phyloP scores from a whole-genome alignment of 2,329 filamentous ascomycete genomes.

The Ceratocystis albifundus region DNA sequence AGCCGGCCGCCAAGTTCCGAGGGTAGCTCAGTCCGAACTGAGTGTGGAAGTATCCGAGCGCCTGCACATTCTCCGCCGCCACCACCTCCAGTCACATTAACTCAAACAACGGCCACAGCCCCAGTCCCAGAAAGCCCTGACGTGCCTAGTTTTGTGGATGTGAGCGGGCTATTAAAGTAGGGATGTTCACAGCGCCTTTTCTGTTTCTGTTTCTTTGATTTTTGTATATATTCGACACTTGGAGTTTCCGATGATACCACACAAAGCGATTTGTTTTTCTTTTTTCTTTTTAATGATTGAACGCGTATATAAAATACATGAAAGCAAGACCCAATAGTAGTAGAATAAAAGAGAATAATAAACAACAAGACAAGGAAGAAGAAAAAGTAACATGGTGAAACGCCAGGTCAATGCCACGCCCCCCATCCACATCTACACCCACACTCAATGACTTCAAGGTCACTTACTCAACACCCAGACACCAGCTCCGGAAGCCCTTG shows the following conservation, averaged over 20 bases:
- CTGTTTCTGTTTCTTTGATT: background rate
- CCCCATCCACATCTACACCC: slow-evolving; percentile 1
- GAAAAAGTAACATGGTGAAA: slow-evolving; percentile 16
- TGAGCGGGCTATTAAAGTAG: slow-evolving; percentile 33
- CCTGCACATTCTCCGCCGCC: background rate
- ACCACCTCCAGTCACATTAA: background rate
- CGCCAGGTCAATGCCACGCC: slow-evolving; percentile 20
- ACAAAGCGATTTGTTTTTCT: slow-evolving; percentile 21
- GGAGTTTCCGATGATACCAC: slow-evolving; percentile 21
- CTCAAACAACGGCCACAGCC: background rate
- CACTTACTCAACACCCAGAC: background rate
- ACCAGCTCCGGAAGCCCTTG: background rate
- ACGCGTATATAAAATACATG: slow-evolving; percentile 7
- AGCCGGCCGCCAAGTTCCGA: background rate
- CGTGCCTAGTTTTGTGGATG: slow-evolving; percentile 27
- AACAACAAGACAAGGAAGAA: slow-evolving; percentile 19
- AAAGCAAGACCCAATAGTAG: background rate
- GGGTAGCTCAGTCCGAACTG: background rate
- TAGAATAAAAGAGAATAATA: slow-evolving; percentile 5
- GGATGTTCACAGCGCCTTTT: background rate
- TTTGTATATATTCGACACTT: slow-evolving; percentile 12
- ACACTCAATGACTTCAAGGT: background rate
- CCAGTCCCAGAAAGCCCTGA: slow-evolving; percentile 12
- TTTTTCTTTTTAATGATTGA: slow-evolving; percentile 10
- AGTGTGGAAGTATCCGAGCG: background rate